A percentile compares a stretch with the other conserved stretches of the same genome.
Conservation (phyloP, 1,139 yeast genomes). For the Diutina neorugosa region DNA sequence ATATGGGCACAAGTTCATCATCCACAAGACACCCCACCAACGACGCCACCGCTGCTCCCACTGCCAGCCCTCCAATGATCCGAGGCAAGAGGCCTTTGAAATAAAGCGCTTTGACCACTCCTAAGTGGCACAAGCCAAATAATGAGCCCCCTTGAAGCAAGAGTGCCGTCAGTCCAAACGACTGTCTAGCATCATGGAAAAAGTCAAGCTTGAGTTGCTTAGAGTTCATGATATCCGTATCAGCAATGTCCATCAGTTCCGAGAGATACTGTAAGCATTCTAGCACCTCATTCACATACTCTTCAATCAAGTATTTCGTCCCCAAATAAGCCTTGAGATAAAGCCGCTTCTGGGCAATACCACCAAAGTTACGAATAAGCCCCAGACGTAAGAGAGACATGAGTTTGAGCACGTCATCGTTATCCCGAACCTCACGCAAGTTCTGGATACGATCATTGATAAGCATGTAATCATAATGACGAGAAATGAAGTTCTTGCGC, state of each 20-base stretch:
- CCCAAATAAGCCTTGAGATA: constrained; percentile 81
- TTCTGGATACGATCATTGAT: constrained; percentile 63
- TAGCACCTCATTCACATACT: constrained; percentile 67
- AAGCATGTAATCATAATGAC: constrained; percentile 72
- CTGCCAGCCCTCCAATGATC: constrained; percentile 86
- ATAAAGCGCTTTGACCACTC: constrained; percentile 75
- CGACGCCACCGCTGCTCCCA: constrained; percentile 89
- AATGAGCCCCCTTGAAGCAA: constrained; percentile 89
- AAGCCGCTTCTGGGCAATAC: constrained; percentile 68
- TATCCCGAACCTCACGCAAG: constrained; percentile 48
- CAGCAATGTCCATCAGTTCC: constrained; percentile 19
- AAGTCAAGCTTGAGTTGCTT: constrained; percentile 65
- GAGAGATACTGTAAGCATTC: constrained; percentile 49
- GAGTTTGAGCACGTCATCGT: constrained; percentile 44
- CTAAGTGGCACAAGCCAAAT: constrained; percentile 87
- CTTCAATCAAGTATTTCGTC: constrained; percentile 79
- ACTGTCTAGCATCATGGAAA: constrained; percentile 82
- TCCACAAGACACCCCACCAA: constrained; percentile 61
- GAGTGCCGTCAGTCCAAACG: constrained; percentile 83
- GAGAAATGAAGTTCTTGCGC: constrained; percentile 79
- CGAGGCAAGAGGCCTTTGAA: constrained; percentile 67
- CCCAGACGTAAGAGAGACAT: constrained; percentile 74
- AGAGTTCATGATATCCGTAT: constrained; percentile 28
- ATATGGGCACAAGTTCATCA: constrained; percentile 40
- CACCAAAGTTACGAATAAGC: constrained; percentile 79